Evolutionary conservation across 2,329 filamentous ascomycete species (phyloP).

Genomic region (Exophiala mesophila): DNA sequence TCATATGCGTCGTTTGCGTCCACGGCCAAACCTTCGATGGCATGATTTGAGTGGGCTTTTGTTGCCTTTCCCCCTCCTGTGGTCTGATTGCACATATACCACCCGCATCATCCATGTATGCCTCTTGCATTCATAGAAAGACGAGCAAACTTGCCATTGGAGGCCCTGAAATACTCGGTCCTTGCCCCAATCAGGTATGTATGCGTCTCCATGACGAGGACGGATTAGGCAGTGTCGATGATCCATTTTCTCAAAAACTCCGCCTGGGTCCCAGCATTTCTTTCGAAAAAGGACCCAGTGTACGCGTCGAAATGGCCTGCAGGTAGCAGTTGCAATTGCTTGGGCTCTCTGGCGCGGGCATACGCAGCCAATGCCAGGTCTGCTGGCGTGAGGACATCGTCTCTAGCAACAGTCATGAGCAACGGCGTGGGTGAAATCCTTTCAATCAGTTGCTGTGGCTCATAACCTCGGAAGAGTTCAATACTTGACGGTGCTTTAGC

Average conservation of each 20-base stretch:
- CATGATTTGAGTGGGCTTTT: too few species aligned
- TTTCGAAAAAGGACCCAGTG: constrained; percentile 27
- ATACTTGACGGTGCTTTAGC: constrained; percentile 16
- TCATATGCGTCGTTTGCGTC: too few species aligned
- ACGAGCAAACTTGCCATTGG: too few species aligned
- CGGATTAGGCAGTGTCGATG: constrained; percentile 30
- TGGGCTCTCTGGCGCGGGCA: constrained; percentile 36
- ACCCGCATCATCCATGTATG: too few species aligned
- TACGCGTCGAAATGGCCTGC: constrained; percentile 41
- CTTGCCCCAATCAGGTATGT: too few species aligned
- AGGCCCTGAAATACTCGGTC: too few species aligned
- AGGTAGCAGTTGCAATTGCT: constrained; percentile 34
- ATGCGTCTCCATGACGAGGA: too few species aligned
- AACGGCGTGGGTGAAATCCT: constrained; percentile 38
- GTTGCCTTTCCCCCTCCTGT: too few species aligned
- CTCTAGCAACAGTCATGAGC: constrained; percentile 33
- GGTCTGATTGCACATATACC: too few species aligned
- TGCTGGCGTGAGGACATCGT: constrained; percentile 33
- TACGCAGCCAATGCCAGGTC: constrained; percentile 36
- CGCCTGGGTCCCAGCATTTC: constrained; percentile 30
- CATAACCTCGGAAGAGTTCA: constrained; percentile 23
- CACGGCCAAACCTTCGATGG: too few species aligned
- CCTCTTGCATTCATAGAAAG: too few species aligned
- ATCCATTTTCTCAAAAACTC: constrained; percentile 32
- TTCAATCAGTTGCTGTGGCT: constrained; percentile 30